Percentiles rank a stretch among this genome's conserved stretches.
Conservation (phyloP, 306 rosid species). For the Astragalus membranaceus region DNA sequence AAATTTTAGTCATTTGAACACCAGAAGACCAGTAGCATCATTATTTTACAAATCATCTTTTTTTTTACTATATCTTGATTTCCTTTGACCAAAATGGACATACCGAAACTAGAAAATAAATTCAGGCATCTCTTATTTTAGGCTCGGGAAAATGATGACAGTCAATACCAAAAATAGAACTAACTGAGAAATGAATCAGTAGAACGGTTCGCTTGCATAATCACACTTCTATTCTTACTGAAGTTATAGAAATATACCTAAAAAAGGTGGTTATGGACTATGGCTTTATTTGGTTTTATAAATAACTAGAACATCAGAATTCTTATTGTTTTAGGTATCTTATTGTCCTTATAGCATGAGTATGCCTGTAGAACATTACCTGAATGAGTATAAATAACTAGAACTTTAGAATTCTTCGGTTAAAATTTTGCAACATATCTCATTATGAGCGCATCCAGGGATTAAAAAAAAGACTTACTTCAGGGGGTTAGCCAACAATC, state of each 20-base stretch:
- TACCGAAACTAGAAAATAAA: no score
- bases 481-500: constrained; percentile 86
- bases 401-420: not conserved
- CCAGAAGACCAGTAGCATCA: no score
- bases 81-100: no score
- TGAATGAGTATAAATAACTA: no score
- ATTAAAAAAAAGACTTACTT: constrained; percentile 39
- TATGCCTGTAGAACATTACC: not conserved
- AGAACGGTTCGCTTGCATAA: not conserved
- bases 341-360: not conserved
- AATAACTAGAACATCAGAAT: not conserved
- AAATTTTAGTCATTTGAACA: no score
- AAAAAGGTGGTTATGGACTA: constrained; percentile 1
- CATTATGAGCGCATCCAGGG: not conserved
- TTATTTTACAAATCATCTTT: no score
- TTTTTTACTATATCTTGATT: no score
- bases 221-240: not conserved
- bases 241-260: not conserved
- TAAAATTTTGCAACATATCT: not conserved
- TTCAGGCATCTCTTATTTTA: not conserved
- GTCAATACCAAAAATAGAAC: not conserved
- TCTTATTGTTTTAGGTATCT: not conserved
- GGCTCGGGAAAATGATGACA: not conserved
- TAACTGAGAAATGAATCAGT: not conserved
- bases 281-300: constrained; percentile 3